Evolutionary conservation across 2,329 filamentous ascomycete species (phyloP), one percentile per base, ranked within the genome.

Genomic region (Drechslerella dactyloides): DNA sequence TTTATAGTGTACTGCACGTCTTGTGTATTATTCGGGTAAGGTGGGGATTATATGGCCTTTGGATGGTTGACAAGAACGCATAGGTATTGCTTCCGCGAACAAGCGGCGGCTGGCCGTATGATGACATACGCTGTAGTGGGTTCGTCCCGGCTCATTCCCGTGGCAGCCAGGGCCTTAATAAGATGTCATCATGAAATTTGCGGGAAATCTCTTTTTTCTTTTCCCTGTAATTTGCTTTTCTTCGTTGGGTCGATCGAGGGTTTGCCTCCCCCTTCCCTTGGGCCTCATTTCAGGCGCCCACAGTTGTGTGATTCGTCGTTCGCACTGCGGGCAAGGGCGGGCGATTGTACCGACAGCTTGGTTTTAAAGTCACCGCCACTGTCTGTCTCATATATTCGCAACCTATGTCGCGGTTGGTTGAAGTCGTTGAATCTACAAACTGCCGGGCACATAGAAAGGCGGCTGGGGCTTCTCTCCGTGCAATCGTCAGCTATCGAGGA

Each of bases 61-160:
- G 62, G 46, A 30, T 24, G 27, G 27, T 11, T 52, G 33, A 35
- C 33, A 15, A 42, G n/a, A 42, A 5, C 37, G 13, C 37, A 4
- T 42, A 42, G 27, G 55, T 37, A 53, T 37, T 62, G 51, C 33
- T 15, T 51, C 51, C 21, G 42, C 30, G 44, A 46, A 13, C 35
- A 48, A 46, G 7, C n/a, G 27, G 42, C 48, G n/a, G 17, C 10
- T 50, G 7, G 50, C 37, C 27, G 42, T 50, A 33, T 10, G 27
- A 54, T 40, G 35, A 27, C 56, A 51, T 50, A 55, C 30, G 53
- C 27, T 55, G 27, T 33, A 58, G 19, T 60, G 62, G 68, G 62
- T 58, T 54, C 42, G 55, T 57, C 57, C 56, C 57, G 51, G 33
- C 53, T 53, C 48, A 46, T 44, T n/a, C n/a, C 17, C 44, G 52